Base-by-base conservation (phyloP, 2,329 filamentous ascomycete genomes). In the Rhinocladiella mackenziei region DNA sequence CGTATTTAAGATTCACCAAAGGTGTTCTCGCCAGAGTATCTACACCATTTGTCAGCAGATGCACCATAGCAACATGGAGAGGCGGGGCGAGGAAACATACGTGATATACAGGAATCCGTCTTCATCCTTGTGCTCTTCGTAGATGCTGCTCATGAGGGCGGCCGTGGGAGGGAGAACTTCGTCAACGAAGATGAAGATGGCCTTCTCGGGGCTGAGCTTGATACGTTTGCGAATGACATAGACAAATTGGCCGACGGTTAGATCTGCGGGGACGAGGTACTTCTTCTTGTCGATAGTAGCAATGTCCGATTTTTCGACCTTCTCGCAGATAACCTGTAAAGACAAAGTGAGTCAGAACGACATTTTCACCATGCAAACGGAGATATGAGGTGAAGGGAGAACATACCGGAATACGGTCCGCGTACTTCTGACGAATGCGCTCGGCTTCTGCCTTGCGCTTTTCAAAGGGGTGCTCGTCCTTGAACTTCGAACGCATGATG, bases 221-320 rank as follows among this genome's bases (percentile, higher is more conserved):
- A 98, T 98, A 65, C 92, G 86, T 81, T 98, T 98, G 69, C 92
- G 89, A 73, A 98, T 98, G 56, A 98, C 92, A 72, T 98, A 98
- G 74, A 98, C 92, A 67, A 98, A 96, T 83, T 98, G 92, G 62
- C 92, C 92, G 54, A 98, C 92, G 53, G 92, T 98, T 65, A 98
- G 81, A 66, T 98, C 92, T 59, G 92, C 89, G 10, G 92, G 92
- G 19, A 98, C 92, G 36, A 98, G 80, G 65, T 98, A 98, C 76
- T 98, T 98, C 83, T 98, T 98, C 84, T 98, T 98, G 75, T 98
- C 92, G 78, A 98, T 98, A 58, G 92, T 97, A 50, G 92, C 92
- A 61, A 98, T 98, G 67, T 98, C 92, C 52, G 86, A 94, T 76
- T 96, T 97, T 74, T 98, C 92, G 59, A 97, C 91, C 77, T 97